These are phyloP conservation scores for Sporobolomyces pararoseus DNA, from an alignment of 768 basidiomycete species.

Conservation along the genomic window DNA sequence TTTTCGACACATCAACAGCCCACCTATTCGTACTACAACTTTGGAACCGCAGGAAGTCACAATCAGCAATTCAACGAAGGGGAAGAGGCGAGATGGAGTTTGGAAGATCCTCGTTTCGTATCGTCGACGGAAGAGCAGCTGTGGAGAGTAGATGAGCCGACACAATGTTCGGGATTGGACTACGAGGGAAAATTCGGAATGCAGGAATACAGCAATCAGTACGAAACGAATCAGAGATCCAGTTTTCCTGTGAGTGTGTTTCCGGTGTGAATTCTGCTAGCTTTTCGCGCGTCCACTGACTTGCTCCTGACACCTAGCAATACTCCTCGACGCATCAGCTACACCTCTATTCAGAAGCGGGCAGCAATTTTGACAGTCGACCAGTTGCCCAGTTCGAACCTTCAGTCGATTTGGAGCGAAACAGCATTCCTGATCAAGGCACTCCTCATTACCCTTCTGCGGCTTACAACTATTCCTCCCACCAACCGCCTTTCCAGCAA, in stretches of 20 bases:
- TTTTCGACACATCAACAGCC: slow-evolving; percentile 3
- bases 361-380: no score
- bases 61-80: background rate
- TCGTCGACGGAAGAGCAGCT: slow-evolving; percentile 4
- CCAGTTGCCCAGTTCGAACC: no score
- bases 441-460: no score
- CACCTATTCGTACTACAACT: slow-evolving; percentile 13
- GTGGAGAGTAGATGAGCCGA: slow-evolving; percentile 1
- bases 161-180: background rate
- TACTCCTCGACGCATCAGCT: no score
- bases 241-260: background rate
- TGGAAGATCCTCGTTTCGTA: slow-evolving; percentile 4
- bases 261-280: background rate
- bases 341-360: no score
- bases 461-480: no score
- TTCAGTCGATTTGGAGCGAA: no score
- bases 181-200: background rate
- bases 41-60: background rate
- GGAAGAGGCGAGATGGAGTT: slow-evolving; percentile 6
- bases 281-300: background rate
- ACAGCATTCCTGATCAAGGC: no score
- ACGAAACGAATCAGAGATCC: background rate
- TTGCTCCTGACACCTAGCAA: background rate
- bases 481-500: background rate
- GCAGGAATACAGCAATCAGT: background rate